Percentiles rank a stretch among this genome's conserved stretches.
These are phyloP conservation scores for Gossypium aridum DNA, from an alignment of 441 rosid genomes.

Conservation along the genomic window DNA sequence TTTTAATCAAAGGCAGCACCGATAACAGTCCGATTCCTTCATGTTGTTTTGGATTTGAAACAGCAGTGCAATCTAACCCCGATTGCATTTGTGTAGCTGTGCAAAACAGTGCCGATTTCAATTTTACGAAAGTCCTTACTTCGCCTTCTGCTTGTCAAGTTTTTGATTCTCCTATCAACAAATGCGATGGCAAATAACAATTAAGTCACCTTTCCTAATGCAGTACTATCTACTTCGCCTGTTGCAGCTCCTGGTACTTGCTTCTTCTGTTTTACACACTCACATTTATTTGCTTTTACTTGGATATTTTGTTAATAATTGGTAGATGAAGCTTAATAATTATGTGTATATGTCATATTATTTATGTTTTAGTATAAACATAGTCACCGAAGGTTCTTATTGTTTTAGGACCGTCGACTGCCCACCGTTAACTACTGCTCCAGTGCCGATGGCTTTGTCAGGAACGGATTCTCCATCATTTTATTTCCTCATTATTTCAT, in stretches of 20 bases:
- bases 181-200: conserved; percentile 16
- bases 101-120: conserved; percentile 12
- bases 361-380: not conserved
- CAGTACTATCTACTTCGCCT: not conserved
- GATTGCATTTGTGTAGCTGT: conserved; percentile 31
- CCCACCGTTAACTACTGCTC: not conserved
- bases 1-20: conserved; percentile 6
- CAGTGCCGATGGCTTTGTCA: not conserved
- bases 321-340: not conserved
- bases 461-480: not conserved
- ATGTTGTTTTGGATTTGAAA: conserved; percentile 31
- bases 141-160: conserved; percentile 24
- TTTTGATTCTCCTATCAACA: conserved; percentile 7
- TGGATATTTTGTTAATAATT: not conserved
- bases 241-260: not conserved
- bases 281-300: not conserved
- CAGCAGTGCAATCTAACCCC: conserved; percentile 7
- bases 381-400: not conserved
- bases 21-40: not conserved
- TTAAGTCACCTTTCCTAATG: not conserved
- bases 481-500: not conserved
- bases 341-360: no score
- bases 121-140: conserved; percentile 16
- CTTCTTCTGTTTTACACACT: not conserved
- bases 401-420: not conserved